These are phyloP conservation scores for Microbotryum violaceum DNA, from an alignment of 1,284 basidiomycete genomes.

Conservation along the genomic window DNA sequence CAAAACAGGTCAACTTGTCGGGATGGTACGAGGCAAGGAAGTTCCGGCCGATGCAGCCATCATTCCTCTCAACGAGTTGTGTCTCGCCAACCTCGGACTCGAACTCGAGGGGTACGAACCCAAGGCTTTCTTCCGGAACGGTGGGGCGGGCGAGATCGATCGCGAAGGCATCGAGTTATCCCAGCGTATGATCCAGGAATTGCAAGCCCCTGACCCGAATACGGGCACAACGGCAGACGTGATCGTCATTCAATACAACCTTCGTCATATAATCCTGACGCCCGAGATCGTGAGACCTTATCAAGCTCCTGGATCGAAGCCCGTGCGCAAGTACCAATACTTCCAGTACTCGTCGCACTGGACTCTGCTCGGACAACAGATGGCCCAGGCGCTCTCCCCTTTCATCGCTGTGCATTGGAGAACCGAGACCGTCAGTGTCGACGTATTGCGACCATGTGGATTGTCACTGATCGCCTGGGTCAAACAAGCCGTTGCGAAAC, in stretches of 20 bases:
- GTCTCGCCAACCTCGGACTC: conserved; percentile 20
- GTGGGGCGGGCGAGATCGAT: conserved; percentile 3
- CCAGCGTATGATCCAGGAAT: conserved; percentile 7
- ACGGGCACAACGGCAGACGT: conserved; percentile 17
- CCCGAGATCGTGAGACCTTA: background rate
- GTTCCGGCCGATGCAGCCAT: conserved; percentile 6
- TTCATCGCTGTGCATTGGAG: conserved; percentile 36
- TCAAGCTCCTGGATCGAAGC: conserved; percentile 5
- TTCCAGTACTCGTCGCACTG: conserved; percentile 34
- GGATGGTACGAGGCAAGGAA: conserved; percentile 9
- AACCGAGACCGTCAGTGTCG: conserved; percentile 32
- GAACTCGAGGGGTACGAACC: conserved; percentile 26
- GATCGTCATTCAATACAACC: conserved; percentile 33
- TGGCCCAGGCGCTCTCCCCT: conserved; percentile 24
- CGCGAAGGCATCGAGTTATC: conserved; percentile 17
- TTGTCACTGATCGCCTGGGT: conserved; percentile 24
- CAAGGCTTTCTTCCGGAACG: conserved; percentile 14
- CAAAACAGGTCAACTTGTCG: conserved; percentile 30
- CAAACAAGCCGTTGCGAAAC: background rate
- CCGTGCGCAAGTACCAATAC: conserved; percentile 25
- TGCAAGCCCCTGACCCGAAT: too few relatives aligned
- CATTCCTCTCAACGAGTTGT: conserved; percentile 13
- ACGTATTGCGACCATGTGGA: conserved; percentile 25
- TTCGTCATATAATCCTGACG: conserved; percentile 31
- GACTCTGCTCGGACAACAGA: conserved; percentile 25